Percentiles rank a stretch among this genome's conserved stretches.
Evolutionary conservation across 1,284 basidiomycete species (phyloP).

Genomic region (Salmacisia buchloeana): DNA sequence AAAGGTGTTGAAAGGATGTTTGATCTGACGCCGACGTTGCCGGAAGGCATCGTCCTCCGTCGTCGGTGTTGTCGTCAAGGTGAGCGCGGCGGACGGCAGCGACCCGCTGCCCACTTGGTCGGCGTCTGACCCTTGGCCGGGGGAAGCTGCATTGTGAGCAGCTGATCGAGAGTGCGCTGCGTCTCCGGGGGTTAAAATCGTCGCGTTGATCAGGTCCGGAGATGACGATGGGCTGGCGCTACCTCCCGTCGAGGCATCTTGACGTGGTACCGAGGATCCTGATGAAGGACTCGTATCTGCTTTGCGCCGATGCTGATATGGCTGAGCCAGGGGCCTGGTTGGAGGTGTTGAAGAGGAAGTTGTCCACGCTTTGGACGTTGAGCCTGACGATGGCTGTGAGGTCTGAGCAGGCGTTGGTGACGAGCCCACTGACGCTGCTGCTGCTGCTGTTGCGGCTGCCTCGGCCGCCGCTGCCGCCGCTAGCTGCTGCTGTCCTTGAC

Average conservation of each 20-base stretch:
- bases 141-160: neutral
- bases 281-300: neutral
- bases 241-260: neutral
- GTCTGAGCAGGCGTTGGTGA: neutral
- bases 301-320: neutral
- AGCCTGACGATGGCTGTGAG: neutral
- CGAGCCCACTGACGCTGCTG: neutral
- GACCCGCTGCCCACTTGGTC: neutral
- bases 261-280: neutral
- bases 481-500: constrained; percentile 4
- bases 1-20: constrained; percentile 8
- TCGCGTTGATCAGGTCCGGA: neutral
- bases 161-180: too few species aligned
- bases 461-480: neutral
- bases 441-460: neutral
- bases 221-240: neutral
- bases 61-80: neutral
- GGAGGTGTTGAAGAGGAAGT: neutral
- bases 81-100: neutral
- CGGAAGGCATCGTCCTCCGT: neutral
- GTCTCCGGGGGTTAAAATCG: neutral
- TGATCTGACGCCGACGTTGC: neutral
- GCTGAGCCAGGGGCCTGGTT: neutral
- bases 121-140: neutral
- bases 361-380: neutral